Conservation (phyloP, 164 flowering plant genomes). For the Nymphaea thermarum region DNA sequence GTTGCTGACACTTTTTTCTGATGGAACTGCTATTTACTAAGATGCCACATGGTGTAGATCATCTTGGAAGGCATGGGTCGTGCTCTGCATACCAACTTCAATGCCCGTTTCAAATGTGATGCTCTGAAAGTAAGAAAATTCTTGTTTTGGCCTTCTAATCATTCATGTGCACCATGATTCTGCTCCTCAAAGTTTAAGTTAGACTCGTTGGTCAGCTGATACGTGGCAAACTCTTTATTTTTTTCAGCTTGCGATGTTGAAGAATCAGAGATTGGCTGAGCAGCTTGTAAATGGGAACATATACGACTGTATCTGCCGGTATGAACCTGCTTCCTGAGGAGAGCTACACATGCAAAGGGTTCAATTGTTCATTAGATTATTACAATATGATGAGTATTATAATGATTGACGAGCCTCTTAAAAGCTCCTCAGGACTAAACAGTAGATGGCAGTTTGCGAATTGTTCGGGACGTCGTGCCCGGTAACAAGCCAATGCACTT, state of each 20-base stretch:
- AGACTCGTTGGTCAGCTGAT: neutral
- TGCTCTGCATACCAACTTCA: constrained; percentile 91
- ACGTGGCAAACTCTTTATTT: neutral
- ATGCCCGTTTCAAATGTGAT: constrained; percentile 82
- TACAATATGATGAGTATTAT: no score
- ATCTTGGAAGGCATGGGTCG: constrained; percentile 99
- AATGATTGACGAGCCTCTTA: no score
- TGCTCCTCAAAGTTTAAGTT: neutral
- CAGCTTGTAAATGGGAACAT: constrained; percentile 83
- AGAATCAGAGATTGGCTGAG: constrained; percentile 95
- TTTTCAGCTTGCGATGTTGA: constrained; percentile 97
- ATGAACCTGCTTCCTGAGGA: constrained; percentile 39
- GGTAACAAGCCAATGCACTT: no score
- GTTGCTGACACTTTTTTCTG: no score
- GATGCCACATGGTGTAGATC: constrained; percentile 29
- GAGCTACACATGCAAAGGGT: neutral
- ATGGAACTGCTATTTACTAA: no score
- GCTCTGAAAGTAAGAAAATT: constrained; percentile 62
- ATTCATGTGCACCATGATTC: neutral
- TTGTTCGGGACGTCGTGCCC: no score
- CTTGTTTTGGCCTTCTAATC: neutral
- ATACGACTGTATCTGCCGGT: constrained; percentile 89
- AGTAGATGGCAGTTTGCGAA: no score
- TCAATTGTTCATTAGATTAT: neutral
- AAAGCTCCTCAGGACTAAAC: no score